Conservation (phyloP, 352 stramenopile species). For the Pythium brachiatum region DNA sequence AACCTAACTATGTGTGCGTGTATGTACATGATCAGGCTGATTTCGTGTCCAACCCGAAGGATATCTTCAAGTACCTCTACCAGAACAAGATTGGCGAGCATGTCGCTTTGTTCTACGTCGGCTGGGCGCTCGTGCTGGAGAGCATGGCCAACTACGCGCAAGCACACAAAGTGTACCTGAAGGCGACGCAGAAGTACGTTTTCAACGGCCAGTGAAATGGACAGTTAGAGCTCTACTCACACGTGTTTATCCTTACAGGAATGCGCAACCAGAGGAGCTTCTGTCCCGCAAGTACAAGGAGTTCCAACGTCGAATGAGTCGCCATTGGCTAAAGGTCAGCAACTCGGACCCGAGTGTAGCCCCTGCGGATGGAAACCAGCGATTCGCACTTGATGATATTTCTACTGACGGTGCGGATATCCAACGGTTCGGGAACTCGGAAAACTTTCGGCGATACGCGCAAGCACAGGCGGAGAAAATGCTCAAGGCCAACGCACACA, state of each 20-base stretch:
- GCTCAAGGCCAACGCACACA: constrained; percentile 62
- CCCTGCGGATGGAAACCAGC: constrained; percentile 43
- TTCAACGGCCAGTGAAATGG: too few relatives aligned
- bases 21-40: constrained; percentile 55
- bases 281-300: constrained; percentile 77
- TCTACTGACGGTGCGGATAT: constrained; percentile 48
- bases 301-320: constrained; percentile 81
- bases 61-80: constrained; percentile 89
- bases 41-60: constrained; percentile 80
- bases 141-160: constrained; percentile 78
- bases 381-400: constrained; percentile 62
- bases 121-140: constrained; percentile 82
- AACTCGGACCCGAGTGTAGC: constrained; percentile 30
- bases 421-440: constrained; percentile 49
- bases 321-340: constrained; percentile 74
- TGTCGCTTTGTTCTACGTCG: constrained; percentile 83
- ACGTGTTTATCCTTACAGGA: constrained; percentile 31
- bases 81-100: constrained; percentile 84
- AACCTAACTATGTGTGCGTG: background rate
- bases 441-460: constrained; percentile 64
- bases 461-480: constrained; percentile 52
- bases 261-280: constrained; percentile 64
- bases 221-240: background rate
- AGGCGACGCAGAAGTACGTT: constrained; percentile 82
- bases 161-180: constrained; percentile 85